These are phyloP conservation scores for Xylaria sp. DNA, from an alignment of 2,329 filamentous ascomycete species.

Conservation along the genomic window DNA sequence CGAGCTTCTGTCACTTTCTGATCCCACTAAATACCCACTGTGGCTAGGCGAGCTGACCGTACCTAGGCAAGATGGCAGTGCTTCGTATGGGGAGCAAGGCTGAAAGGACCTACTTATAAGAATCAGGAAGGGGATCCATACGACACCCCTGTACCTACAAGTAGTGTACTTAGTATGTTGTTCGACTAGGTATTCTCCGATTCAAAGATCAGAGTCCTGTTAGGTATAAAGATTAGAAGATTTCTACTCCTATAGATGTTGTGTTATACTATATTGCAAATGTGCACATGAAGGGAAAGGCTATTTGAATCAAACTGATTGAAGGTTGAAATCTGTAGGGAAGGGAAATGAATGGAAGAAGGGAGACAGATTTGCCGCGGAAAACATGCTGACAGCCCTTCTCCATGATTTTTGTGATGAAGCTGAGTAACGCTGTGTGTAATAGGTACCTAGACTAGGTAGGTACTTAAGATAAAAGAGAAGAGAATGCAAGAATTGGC, in stretches of 20 bases:
- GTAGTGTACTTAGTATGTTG: too few relatives aligned
- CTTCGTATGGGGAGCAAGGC: constrained; percentile 33
- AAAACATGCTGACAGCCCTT: neutral
- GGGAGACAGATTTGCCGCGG: too few relatives aligned
- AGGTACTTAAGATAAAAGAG: too few relatives aligned
- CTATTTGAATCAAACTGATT: too few relatives aligned
- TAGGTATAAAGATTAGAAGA: neutral
- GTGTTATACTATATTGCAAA: neutral
- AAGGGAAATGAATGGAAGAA: neutral
- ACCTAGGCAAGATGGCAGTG: constrained; percentile 31
- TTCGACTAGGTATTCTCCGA: constrained; percentile 3
- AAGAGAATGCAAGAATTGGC: too few relatives aligned
- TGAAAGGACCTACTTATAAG: constrained; percentile 26
- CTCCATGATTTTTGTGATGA: neutral
- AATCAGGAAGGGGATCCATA: neutral
- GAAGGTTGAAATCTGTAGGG: too few relatives aligned
- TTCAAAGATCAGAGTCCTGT: constrained; percentile 12
- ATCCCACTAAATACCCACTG: constrained; percentile 27
- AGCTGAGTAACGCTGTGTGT: too few relatives aligned
- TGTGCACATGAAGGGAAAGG: neutral
- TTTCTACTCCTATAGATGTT: neutral
- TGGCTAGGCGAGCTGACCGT: constrained; percentile 33
- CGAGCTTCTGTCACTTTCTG: constrained; percentile 8
- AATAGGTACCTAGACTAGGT: too few relatives aligned
- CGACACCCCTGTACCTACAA: neutral